Base-by-base conservation (phyloP, 257 asterid species). In the Rubia yunnanensis region DNA sequence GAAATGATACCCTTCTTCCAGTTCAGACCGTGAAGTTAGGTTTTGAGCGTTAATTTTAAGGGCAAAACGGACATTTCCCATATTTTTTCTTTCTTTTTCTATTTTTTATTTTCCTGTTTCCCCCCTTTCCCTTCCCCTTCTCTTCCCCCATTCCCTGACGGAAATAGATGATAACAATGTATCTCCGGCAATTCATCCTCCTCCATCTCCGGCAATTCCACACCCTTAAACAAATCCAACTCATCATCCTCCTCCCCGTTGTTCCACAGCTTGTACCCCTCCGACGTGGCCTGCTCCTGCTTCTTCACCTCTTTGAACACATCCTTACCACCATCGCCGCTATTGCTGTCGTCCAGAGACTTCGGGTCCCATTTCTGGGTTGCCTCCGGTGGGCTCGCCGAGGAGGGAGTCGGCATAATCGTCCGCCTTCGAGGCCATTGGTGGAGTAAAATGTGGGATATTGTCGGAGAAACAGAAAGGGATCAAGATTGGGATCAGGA, bases 381-480 rank as follows among this genome's bases (percentile, higher is more conserved):
- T 46, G 30, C 22, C 34, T 23, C 9, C 28, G 2, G 58, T 36
- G 39, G 26, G 5, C 55, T 52, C 65, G 4, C 20, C 24, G 59
- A 73, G 67, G 49, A 67, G 18, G 15, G 77, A 73, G 17, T 67
- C 61, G 7, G 78, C 57, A 36, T 91, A 78, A 24, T 81, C 71
- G 68, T 87, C 90, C 20, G 59, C 55, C 28, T 84, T 92, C 0
- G 88, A 73, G 18, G 61, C 68, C 39, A 35, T 22, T 60, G 6
- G 94, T 79, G 71, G 98, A 91, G 80, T 79, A 77, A 77, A 75
- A 56, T 71, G 81, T 34, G 82, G 76, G 39, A 63, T 34, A 52
- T 15, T 62, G n/a, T n/a, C n/a, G 8, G 82, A 83, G 68, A 58
- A 60, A 75, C 73, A 38, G 57, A 38, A 24, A 46, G 32, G 64